Percentiles rank a stretch among this genome's conserved stretches.
Conservation (phyloP, 202 grass and related monocot species). For the Tripidium arundinaceum region DNA sequence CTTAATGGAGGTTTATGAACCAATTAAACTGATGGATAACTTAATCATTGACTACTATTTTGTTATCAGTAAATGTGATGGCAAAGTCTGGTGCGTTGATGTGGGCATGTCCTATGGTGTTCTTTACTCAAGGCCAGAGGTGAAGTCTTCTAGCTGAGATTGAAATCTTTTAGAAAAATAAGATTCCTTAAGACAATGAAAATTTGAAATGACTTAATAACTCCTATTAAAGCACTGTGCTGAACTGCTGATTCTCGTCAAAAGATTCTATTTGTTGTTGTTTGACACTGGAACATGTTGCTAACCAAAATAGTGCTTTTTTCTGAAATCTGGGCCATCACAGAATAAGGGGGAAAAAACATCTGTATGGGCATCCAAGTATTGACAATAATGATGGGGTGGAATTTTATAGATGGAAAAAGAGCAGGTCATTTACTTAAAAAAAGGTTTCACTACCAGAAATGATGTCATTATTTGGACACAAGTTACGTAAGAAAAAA, state of each 20-base stretch:
- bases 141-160: conserved; percentile 19
- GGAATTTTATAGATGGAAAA: background rate
- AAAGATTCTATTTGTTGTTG: background rate
- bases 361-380: conserved; percentile 1
- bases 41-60: conserved; percentile 19
- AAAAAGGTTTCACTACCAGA: background rate
- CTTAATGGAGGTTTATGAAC: background rate
- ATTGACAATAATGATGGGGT: background rate
- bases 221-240: background rate
- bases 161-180: background rate
- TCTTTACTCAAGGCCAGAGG: conserved; percentile 84
- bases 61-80: conserved; percentile 74
- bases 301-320: background rate
- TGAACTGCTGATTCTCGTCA: background rate
- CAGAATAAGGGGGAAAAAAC: background rate
- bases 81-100: conserved; percentile 91
- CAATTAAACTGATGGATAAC: background rate
- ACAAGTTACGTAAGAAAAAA: background rate
- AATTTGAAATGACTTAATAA: background rate
- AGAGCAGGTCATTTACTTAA: background rate
- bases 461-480: background rate
- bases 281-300: background rate
- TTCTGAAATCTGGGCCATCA: background rate
- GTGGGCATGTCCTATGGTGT: conserved; percentile 96
- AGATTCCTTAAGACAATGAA: background rate